phyloP scores from a whole-genome alignment of 139 green algal genomes.

The Closterium sp. region DNA sequence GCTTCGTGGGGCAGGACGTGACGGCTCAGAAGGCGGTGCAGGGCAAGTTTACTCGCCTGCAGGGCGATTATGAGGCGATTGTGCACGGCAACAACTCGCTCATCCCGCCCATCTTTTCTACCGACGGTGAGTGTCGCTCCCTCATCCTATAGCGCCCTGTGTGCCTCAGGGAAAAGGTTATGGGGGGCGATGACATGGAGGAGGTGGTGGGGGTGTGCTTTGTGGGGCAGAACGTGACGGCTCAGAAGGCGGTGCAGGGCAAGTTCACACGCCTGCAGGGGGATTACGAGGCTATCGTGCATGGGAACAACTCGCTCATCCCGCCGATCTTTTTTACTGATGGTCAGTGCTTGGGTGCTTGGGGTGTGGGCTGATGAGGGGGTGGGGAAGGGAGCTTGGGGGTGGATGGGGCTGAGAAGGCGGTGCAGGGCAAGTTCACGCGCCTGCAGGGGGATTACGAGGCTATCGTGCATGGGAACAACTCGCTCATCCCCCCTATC shows the following conservation, averaged over 20 bases:
- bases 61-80: conserved; percentile 37
- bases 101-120: conserved; percentile 48
- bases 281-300: conserved; percentile 37
- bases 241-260: conserved; percentile 30
- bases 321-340: too few relatives aligned
- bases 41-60: conserved; percentile 36
- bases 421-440: conserved; percentile 40
- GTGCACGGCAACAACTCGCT: conserved; percentile 30
- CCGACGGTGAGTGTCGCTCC: conserved; percentile 5
- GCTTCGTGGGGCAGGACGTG: conserved; percentile 49
- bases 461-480: conserved; percentile 17
- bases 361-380: too few relatives aligned
- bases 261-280: conserved; percentile 32
- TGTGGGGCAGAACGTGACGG: conserved; percentile 32
- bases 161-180: too few relatives aligned
- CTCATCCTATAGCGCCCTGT: too few relatives aligned
- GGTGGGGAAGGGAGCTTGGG: conserved; percentile 36
- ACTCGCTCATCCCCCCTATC: too few relatives aligned
- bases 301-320: too few relatives aligned
- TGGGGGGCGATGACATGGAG: neutral
- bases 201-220: conserved; percentile 39
- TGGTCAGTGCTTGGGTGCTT: too few relatives aligned
- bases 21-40: conserved; percentile 34
- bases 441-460: conserved; percentile 26
- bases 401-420: conserved; percentile 23